Percentiles rank a stretch among this genome's conserved stretches.
These are phyloP conservation scores for Xylariaceae sp. DNA, from an alignment of 2,329 filamentous ascomycete species.

Conservation along the genomic window DNA sequence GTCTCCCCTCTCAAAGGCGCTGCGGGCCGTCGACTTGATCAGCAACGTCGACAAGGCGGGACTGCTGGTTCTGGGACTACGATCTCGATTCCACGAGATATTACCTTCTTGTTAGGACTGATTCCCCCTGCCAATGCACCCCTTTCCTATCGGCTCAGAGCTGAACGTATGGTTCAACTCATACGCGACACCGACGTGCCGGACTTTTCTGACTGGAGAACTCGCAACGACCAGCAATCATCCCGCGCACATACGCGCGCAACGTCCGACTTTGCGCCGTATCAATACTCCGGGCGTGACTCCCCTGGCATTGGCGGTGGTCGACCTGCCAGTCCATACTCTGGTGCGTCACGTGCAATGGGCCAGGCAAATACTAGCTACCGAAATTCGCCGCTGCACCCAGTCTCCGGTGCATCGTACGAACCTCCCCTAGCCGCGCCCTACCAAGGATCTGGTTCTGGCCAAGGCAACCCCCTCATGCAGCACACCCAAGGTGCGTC, in stretches of 20 bases:
- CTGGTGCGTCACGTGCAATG: constrained; percentile 34
- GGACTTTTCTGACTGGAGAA: constrained; percentile 52
- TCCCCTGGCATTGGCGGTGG: constrained; percentile 27
- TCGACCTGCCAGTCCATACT: constrained; percentile 46
- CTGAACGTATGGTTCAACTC: constrained; percentile 66
- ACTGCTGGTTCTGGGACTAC: constrained; percentile 37
- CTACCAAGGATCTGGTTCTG: constrained; percentile 27
- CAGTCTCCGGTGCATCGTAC: constrained; percentile 42
- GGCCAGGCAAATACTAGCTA: constrained; percentile 40
- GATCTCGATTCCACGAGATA: constrained; percentile 66
- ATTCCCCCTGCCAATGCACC: constrained; percentile 71
- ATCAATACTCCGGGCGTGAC: constrained; percentile 26
- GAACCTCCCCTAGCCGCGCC: constrained; percentile 36
- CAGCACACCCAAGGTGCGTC: constrained; percentile 17
- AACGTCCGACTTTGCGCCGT: constrained; percentile 37
- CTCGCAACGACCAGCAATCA: constrained; percentile 29
- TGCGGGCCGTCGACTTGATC: constrained; percentile 76
- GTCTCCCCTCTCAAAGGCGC: constrained; percentile 90
- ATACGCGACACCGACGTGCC: constrained; percentile 65
- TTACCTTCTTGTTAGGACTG: constrained; percentile 62
- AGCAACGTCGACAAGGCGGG: constrained; percentile 55
- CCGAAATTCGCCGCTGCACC: constrained; percentile 48
- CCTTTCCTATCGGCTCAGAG: constrained; percentile 62
- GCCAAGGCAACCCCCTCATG: constrained; percentile 27
- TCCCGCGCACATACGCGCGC: constrained; percentile 37